Evolutionary conservation across 2,329 filamentous ascomycete species (phyloP).

Genomic region (Cercospora zeina): DNA sequence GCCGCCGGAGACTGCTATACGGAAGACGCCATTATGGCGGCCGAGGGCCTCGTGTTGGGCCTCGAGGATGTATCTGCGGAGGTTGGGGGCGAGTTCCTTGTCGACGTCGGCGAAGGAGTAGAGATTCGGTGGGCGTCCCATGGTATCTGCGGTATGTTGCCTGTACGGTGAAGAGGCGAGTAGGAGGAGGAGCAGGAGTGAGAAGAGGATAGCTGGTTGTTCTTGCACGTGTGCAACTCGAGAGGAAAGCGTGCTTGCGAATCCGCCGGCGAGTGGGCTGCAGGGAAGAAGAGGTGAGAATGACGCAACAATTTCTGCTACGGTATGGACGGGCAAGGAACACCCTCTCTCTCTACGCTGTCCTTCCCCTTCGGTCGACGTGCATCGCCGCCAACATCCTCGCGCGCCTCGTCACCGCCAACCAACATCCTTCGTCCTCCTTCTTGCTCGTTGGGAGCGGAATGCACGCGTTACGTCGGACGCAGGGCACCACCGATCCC

Average conservation of each 20-base stretch:
- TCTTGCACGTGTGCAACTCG: not conserved
- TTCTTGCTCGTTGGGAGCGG: not conserved
- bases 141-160: constrained; percentile 25
- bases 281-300: not conserved
- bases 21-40: constrained; percentile 76
- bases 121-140: constrained; percentile 58
- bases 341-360: not conserved
- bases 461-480: constrained; percentile 13
- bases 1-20: constrained; percentile 88
- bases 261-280: not conserved
- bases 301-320: constrained; percentile 8
- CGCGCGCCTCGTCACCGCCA: not conserved
- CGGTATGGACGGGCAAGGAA: not conserved
- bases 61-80: constrained; percentile 80
- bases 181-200: constrained; percentile 1
- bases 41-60: constrained; percentile 76
- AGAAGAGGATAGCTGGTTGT: not conserved
- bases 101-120: constrained; percentile 76
- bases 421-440: not conserved
- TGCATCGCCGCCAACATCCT: not conserved
- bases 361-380: constrained; percentile 3
- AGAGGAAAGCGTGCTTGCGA: not conserved
- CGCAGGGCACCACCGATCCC: not conserved
- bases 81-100: constrained; percentile 69
- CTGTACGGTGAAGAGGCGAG: constrained; percentile 3